Conservation (phyloP, 345 rosid species). For the Mallotus nudiflorus region DNA sequence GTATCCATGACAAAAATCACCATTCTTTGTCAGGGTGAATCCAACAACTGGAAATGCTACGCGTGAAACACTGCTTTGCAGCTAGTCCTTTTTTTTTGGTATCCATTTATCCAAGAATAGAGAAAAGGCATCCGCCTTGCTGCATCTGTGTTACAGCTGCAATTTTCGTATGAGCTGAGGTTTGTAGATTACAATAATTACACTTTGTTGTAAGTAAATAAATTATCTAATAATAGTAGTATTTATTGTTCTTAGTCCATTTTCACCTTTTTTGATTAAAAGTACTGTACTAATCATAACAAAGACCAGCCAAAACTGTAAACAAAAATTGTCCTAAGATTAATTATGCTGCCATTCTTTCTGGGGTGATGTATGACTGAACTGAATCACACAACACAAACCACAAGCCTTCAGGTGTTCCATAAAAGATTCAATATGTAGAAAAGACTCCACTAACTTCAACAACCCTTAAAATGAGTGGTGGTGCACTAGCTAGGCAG, state of each 20-base stretch:
- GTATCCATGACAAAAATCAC: background rate
- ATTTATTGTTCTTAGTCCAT: background rate
- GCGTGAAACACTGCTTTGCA: conserved; percentile 78
- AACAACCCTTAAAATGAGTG: too few relatives aligned
- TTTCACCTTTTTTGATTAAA: too few relatives aligned
- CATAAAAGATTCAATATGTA: too few relatives aligned
- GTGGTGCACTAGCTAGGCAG: too few relatives aligned
- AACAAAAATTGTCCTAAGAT: too few relatives aligned
- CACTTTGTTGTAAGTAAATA: background rate
- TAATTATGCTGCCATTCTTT: too few relatives aligned
- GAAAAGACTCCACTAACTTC: too few relatives aligned
- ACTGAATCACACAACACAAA: too few relatives aligned
- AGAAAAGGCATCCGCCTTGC: background rate
- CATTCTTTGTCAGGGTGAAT: conserved; percentile 53
- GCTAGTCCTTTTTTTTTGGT: conserved; percentile 36
- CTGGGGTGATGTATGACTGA: too few relatives aligned
- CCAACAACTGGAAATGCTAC: conserved; percentile 78
- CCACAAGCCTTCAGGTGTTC: too few relatives aligned
- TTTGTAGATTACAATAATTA: conserved; percentile 5
- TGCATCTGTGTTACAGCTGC: conserved; percentile 16
- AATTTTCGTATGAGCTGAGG: conserved; percentile 24
- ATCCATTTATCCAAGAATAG: conserved; percentile 6
- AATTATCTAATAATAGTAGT: background rate
- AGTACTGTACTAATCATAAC: too few relatives aligned
- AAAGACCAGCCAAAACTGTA: too few relatives aligned